These are phyloP conservation scores for Talaromyces proteolyticus DNA, from an alignment of 495 filamentous ascomycete species.

Conservation along the genomic window DNA sequence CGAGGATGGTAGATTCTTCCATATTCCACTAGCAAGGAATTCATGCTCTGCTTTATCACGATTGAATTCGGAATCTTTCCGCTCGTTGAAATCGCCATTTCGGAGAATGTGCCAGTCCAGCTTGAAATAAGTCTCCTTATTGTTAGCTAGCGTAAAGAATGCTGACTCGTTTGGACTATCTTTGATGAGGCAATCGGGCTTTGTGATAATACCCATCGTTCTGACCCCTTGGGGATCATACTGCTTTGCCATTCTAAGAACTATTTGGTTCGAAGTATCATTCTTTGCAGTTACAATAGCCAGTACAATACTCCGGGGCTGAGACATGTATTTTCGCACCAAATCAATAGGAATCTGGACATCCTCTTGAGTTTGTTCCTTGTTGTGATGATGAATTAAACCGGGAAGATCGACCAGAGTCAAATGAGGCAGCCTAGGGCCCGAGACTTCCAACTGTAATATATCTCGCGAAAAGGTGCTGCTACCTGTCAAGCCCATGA, in stretches of 20 bases:
- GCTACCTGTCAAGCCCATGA: conserved; percentile 7
- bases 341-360: conserved; percentile 8
- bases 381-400: conserved; percentile 23
- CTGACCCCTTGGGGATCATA: conserved; percentile 39
- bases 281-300: conserved; percentile 50
- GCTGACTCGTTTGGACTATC: conserved; percentile 28
- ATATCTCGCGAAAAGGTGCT: conserved; percentile 9
- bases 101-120: conserved; percentile 68
- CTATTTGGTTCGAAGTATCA: conserved; percentile 41
- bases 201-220: conserved; percentile 56
- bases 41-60: conserved; percentile 21
- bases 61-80: conserved; percentile 13
- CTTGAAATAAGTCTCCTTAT: conserved; percentile 53
- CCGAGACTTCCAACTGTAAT: conserved; percentile 3
- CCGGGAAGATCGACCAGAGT: conserved; percentile 54
- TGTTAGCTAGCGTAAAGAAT: conserved; percentile 51
- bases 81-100: conserved; percentile 47
- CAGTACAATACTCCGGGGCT: conserved; percentile 47
- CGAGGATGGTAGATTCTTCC: conserved; percentile 20
- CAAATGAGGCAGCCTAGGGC: conserved; percentile 31
- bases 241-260: conserved; percentile 32
- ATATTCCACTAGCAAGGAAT: conserved; percentile 28
- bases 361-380: conserved; percentile 14
- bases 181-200: conserved; percentile 34
- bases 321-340: conserved; percentile 3